Base-by-base conservation (phyloP, 2,329 filamentous ascomycete species). In the Uncinocarpus reesii region DNA sequence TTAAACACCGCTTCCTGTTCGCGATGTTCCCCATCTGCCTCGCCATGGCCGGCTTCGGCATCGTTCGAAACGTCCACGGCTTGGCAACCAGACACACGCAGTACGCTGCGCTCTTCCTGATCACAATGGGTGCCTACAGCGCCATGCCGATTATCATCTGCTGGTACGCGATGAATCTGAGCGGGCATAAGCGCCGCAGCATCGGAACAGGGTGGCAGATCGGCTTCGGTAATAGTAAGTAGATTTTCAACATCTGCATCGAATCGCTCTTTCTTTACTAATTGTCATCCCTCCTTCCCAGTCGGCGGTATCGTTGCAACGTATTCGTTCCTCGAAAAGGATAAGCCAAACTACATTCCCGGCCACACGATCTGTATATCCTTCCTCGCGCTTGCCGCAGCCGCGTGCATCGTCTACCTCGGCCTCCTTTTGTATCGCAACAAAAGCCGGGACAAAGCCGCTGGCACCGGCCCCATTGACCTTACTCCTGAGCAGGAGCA, bases 141-240 rank as follows among this genome's bases (percentile, higher is more conserved):
- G 86, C 88, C n/a, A 89, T 95, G 83, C 88, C 90, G 0, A 81
- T 95, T 24, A 79, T 88, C 36, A 77, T 88, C 6, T 88, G 83
- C 63, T 89, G 84, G 84, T 88, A 83, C 64, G 83, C 82, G 57
- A 86, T 87, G 78, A 89, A 88, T 57, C 69, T 87, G 1, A 79
- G 79, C 1, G 84, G 83, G 0, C 84, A 88, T 60, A 81, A 81
- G 49, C 75, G 83, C 2, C 74, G 84, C 36, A 74, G 80, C 7
- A 77, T 88, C 13, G 84, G 84, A 10, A 78, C 78, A 7, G 84
- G 82, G 1, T 88, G 82, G 81, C 84, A 88, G 62, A 73, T 89
- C 36, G 82, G 81, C 0, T 86, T 88, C 55, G 84, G 84, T 8
- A 89, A 88, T 58, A 66, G 63, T 65, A 55, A 51, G 62, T 58